Evolutionary conservation across 495 filamentous ascomycete genomes (phyloP), one percentile per base, ranked within the genome.

Genomic region (Cenococcum geophilum): DNA sequence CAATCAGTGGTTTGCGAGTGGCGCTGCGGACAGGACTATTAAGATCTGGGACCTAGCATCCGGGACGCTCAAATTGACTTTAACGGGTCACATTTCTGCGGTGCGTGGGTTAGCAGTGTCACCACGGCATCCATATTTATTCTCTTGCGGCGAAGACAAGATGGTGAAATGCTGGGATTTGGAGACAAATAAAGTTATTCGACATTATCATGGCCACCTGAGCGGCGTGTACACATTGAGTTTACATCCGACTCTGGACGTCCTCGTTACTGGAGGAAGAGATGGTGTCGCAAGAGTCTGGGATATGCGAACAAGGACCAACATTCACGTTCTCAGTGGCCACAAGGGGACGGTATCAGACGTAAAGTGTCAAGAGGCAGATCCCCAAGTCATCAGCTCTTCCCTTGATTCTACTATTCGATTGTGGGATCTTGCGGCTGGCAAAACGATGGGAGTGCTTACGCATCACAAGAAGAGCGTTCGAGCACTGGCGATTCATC

Each of bases 161-260:
- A 97, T 96, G 91, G 95, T 99, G 37, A 97, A 97, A 75, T 97
- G 95, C 77, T 99, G 95, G 95, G 95, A 99, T 77, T 74, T 99
- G 66, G 95, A 99, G 72, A 93, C 89, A 8, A 99, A 99, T 74
- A 96, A 95, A 75, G 95, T 99, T 57, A 99, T 99, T 68, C 82
- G 93, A 35, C 92, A 99, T 74, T 97, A 97, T 74, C 95, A 99
- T 76, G 95, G 95, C 18, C 95, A 99, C 75, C 78, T 99, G 4
- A 95, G 89, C 63, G 95, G 95, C 65, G 95, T 99, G 4, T 97
- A 97, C 75, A 90, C 92, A 0, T 78, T 99, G 4, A 81, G 86
- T 1, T 77, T 97, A 1, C 95, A 99, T 68, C 95, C 95, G 8
- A 95, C 89, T 9, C 82, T 99, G 5, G 95, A 99, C 68, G 85